A percentile compares a stretch with the other conserved stretches of the same genome.
These are phyloP conservation scores for Austroboletus eburneus DNA, from an alignment of 768 basidiomycete genomes.

Conservation along the genomic window DNA sequence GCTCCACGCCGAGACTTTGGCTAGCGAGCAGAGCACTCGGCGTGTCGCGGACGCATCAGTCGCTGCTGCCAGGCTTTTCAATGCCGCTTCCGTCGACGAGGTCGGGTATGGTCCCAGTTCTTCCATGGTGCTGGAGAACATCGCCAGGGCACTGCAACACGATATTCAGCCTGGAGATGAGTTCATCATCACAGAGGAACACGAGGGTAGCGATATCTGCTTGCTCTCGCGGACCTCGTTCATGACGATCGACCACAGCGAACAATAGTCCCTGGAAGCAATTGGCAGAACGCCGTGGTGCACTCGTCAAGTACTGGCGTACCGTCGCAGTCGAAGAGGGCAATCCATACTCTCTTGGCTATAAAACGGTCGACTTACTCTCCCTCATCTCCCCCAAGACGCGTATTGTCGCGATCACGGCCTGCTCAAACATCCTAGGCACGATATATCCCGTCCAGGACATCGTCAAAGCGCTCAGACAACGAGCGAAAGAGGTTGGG, in stretches of 20 bases:
- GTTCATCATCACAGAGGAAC: conserved; percentile 74
- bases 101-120: conserved; percentile 65
- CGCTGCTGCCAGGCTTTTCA: conserved; percentile 58
- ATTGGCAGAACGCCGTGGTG: conserved; percentile 55
- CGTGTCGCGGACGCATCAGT: conserved; percentile 48
- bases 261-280: conserved; percentile 77
- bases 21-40: conserved; percentile 49
- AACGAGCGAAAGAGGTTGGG: conserved; percentile 48
- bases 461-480: conserved; percentile 47
- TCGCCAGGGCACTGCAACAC: conserved; percentile 56
- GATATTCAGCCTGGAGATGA: conserved; percentile 60
- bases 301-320: conserved; percentile 57
- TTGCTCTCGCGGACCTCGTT: not conserved
- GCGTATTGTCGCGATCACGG: conserved; percentile 69
- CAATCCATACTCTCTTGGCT: conserved; percentile 64
- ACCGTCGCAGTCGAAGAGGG: conserved; percentile 42
- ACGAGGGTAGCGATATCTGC: conserved; percentile 54
- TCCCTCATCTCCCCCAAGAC: conserved; percentile 62
- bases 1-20: conserved; percentile 64
- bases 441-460: conserved; percentile 59
- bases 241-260: conserved; percentile 36
- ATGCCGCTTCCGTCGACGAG: conserved; percentile 58
- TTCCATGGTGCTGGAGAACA: conserved; percentile 65
- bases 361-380: conserved; percentile 52
- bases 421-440: conserved; percentile 74